These are phyloP conservation scores for Arctium lappa DNA, from an alignment of 129 eudicot genomes.

Conservation along the genomic window DNA sequence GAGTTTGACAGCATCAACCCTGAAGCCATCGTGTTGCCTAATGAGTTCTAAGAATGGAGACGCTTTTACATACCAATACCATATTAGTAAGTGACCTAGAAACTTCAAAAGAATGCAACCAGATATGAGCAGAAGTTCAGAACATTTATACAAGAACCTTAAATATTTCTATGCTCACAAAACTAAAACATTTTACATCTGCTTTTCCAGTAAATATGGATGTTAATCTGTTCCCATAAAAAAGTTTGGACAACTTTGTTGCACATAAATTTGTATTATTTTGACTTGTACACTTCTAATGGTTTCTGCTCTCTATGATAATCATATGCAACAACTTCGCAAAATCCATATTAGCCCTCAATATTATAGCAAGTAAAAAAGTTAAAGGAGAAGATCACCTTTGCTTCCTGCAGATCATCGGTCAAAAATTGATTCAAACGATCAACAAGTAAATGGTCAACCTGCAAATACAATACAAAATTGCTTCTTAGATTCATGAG, in stretches of 20 bases:
- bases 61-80: too few species aligned
- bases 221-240: background rate
- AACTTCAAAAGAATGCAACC: background rate
- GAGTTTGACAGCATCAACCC: too few species aligned
- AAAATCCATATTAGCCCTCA: background rate
- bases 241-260: background rate
- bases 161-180: background rate
- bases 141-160: background rate
- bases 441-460: constrained; percentile 89
- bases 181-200: background rate
- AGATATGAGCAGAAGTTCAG: background rate
- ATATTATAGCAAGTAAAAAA: background rate
- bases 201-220: background rate
- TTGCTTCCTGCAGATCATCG: constrained; percentile 81
- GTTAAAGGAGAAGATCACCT: constrained; percentile 44
- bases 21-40: too few species aligned
- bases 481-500: constrained; percentile 21
- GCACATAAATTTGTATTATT: background rate
- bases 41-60: too few species aligned
- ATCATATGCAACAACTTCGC: background rate
- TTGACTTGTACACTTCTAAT: background rate
- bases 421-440: constrained; percentile 79
- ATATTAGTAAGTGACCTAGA: background rate
- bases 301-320: background rate
- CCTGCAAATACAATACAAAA: constrained; percentile 45